These are phyloP conservation scores for Trichoderma atroviride DNA, from an alignment of 2,329 filamentous ascomycete genomes.

Conservation along the genomic window DNA sequence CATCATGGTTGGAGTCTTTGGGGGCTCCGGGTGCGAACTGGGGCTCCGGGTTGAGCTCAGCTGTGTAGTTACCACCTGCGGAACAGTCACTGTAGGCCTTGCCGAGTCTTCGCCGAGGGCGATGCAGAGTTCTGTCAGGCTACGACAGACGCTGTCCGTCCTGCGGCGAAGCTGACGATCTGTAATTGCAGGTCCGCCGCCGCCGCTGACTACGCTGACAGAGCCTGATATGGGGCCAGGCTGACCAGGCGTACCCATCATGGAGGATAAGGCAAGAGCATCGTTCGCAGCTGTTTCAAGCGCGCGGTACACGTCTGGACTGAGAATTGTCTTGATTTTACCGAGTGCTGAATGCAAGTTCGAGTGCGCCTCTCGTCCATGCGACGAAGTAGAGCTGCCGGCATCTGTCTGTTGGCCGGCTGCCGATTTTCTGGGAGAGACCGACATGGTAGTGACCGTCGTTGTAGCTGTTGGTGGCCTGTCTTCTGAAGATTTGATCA, in stretches of 20 bases:
- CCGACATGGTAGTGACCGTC: conserved; percentile 85
- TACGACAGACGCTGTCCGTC: conserved; percentile 89
- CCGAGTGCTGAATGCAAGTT: conserved; percentile 77
- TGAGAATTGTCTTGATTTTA: conserved; percentile 73
- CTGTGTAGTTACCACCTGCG: conserved; percentile 18
- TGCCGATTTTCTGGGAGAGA: conserved; percentile 74
- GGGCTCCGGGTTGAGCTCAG: conserved; percentile 5
- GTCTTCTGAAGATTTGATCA: conserved; percentile 74
- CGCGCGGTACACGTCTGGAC: conserved; percentile 71
- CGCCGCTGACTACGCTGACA: conserved; percentile 55
- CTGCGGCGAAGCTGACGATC: conserved; percentile 88
- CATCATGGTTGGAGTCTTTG: conserved; percentile 31
- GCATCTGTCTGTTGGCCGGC: conserved; percentile 40
- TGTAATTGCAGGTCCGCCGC: conserved; percentile 57
- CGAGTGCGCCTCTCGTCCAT: conserved; percentile 66
- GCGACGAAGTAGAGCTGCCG: conserved; percentile 46
- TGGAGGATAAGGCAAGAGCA: conserved; percentile 74
- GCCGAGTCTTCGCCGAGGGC: conserved; percentile 68
- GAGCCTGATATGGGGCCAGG: conserved; percentile 69
- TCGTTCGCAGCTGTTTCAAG: conserved; percentile 82
- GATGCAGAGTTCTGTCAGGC: conserved; percentile 88
- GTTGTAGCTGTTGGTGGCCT: conserved; percentile 89
- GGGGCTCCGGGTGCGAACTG: not conserved
- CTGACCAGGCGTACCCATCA: conserved; percentile 74
- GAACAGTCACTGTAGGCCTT: conserved; percentile 31